Evolutionary conservation across 768 basidiomycete genomes (phyloP), one percentile per base, ranked within the genome.

Genomic region (Lactarius vividus): DNA sequence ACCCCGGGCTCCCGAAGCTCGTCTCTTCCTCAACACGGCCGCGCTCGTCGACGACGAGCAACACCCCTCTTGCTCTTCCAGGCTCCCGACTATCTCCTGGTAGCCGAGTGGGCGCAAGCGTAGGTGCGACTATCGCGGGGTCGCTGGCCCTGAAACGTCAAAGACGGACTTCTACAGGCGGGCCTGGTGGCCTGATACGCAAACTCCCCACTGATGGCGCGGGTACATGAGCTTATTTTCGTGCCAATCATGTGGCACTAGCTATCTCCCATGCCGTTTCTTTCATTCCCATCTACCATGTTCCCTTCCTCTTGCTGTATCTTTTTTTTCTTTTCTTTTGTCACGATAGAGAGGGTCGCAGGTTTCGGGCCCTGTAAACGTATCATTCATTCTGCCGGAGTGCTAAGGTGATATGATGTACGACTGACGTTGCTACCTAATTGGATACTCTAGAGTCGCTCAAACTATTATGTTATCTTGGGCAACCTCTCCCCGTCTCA

Each of bases 21-120:
- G 90, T 91, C 1, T 85, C 88, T 16, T 88, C 88, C 6, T 84
- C 86, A 26, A 85, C 85, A 49, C 83, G 91, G 65, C 91, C 91
- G 29, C 83, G 91, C 59, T 86, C 89, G 6, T 79, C 81, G 23
- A 88, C 89, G 40, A 89, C 86, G 42, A 85, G 82, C 72, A 82
- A 84, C 16, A 71, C 84, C 56, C 78, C 85, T 35, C 79, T 80
- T 33, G 82, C 83, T 16, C 73, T 83, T 56, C 72, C 81, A 1
- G 76, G 79, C 56, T 74, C 81, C 9, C 79, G 81, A 20, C 70
- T 77, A 28, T 74, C 76, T n/a, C 75, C 81, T 28, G 71, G 73
- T 52, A 73, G 73, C 60, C 73, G 74, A 53, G 70, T 70, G 31
- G 74, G 74, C 16, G 67, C 68, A 26, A 72, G 72, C 49, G 66